Evolutionary conservation across 305 asterid genomes (phyloP).

Genomic region (Rubia tinctorum): DNA sequence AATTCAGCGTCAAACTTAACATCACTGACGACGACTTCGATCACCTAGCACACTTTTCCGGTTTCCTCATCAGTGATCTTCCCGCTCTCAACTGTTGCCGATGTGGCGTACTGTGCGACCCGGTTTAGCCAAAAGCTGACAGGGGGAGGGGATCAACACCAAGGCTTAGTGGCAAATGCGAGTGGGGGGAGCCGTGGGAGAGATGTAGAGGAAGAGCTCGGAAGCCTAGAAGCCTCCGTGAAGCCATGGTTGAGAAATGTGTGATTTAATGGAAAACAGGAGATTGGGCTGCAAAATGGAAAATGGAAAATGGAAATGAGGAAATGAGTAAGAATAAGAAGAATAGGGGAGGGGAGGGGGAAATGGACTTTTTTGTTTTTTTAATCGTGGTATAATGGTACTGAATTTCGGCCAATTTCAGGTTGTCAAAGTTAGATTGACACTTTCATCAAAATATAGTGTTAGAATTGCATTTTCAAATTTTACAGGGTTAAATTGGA

Average conservation of each 20-base stretch:
- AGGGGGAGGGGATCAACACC: conserved; percentile 33
- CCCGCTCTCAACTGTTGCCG: conserved; percentile 44
- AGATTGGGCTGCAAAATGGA: too few species aligned
- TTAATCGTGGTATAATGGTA: too few species aligned
- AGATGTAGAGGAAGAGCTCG: conserved; percentile 59
- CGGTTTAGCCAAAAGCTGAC: conserved; percentile 68
- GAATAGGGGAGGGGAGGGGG: too few species aligned
- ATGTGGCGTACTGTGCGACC: conserved; percentile 63
- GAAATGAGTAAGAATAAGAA: too few species aligned
- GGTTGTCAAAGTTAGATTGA: too few species aligned
- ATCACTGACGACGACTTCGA: conserved; percentile 86
- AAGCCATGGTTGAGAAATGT: conserved; percentile 58
- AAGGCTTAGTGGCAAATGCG: conserved; percentile 39
- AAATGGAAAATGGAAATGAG: too few species aligned
- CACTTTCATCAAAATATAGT: too few species aligned
- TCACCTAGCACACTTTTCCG: conserved; percentile 86
- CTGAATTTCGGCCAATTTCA: too few species aligned
- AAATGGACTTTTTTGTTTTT: too few species aligned
- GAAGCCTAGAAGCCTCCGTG: conserved; percentile 89
- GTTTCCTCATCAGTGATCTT: conserved; percentile 82
- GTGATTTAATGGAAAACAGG: conserved; percentile 25
- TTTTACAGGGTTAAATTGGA: too few species aligned
- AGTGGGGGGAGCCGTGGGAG: conserved; percentile 38
- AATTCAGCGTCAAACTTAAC: conserved; percentile 79
- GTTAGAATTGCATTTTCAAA: too few species aligned